phyloP scores from a whole-genome alignment of 148 eudicot genomes.

The Polygonum maritimum region DNA sequence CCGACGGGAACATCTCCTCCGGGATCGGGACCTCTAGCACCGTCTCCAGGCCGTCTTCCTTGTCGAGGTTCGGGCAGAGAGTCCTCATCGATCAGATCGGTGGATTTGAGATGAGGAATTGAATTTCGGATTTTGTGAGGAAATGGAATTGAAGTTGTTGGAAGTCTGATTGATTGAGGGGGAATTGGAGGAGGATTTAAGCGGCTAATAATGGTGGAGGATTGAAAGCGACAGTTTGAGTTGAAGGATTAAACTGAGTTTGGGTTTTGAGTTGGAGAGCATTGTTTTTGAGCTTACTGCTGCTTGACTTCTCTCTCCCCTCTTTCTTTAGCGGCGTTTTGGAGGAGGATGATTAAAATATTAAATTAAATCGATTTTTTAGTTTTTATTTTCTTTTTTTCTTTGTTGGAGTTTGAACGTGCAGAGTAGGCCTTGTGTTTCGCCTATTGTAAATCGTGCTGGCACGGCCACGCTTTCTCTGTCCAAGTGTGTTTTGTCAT shows the following conservation, averaged over 20 bases:
- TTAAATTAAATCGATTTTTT: neutral
- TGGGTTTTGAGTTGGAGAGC: slow-evolving; percentile 1
- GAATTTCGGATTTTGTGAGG: neutral
- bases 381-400: neutral
- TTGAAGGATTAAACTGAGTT: slow-evolving; percentile 4
- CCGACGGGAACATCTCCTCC: slow-evolving; percentile 53
- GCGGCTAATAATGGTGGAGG: neutral
- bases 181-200: neutral
- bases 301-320: neutral
- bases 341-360: neutral
- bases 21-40: slow-evolving; percentile 93
- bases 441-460: neutral
- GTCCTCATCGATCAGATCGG: slow-evolving; percentile 52
- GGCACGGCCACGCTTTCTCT: slow-evolving; percentile 1
- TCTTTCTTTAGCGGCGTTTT: neutral
- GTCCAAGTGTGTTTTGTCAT: neutral
- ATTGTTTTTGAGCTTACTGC: neutral
- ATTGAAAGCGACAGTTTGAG: neutral
- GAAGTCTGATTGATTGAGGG: neutral
- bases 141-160: too few relatives aligned
- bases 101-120: neutral
- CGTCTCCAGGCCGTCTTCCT: slow-evolving; percentile 77
- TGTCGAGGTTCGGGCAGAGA: slow-evolving; percentile 68
- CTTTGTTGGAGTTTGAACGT: slow-evolving; percentile 1
- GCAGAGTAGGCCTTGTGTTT: neutral